These are phyloP conservation scores for Chiua virens DNA, from an alignment of 768 basidiomycete genomes.

Conservation along the genomic window DNA sequence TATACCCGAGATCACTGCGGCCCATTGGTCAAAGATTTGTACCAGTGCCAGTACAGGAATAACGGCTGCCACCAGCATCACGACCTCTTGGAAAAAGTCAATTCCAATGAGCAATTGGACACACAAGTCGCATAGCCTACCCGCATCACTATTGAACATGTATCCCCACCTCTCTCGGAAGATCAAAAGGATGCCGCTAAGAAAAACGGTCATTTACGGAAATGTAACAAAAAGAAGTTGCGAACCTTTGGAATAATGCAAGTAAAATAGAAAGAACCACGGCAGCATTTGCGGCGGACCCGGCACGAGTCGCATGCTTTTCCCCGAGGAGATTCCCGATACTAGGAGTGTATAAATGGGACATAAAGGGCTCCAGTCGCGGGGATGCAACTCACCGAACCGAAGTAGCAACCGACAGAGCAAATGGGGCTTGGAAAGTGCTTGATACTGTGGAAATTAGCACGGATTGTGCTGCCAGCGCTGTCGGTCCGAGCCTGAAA, in stretches of 20 bases:
- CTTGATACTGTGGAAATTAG: slow-evolving; percentile 72
- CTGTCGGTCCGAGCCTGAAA: slow-evolving; percentile 69
- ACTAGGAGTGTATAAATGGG: slow-evolving; percentile 34
- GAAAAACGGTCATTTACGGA: neutral
- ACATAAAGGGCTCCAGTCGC: neutral
- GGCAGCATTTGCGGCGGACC: slow-evolving; percentile 61
- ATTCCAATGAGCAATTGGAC: neutral
- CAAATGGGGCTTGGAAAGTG: slow-evolving; percentile 81
- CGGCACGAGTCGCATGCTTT: slow-evolving; percentile 67
- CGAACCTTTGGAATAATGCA: slow-evolving; percentile 60
- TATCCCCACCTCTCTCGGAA: slow-evolving; percentile 71
- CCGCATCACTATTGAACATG: slow-evolving; percentile 70
- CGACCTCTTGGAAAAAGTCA: slow-evolving; percentile 17
- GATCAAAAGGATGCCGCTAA: slow-evolving; percentile 51
- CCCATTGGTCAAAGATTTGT: slow-evolving; percentile 80
- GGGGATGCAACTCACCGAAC: slow-evolving; percentile 57
- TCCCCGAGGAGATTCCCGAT: slow-evolving; percentile 91
- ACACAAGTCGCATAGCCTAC: slow-evolving; percentile 25
- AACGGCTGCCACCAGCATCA: slow-evolving; percentile 52
- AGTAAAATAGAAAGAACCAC: slow-evolving; percentile 64
- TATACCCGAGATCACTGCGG: slow-evolving; percentile 73
- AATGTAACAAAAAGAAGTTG: neutral
- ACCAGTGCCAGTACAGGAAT: slow-evolving; percentile 76
- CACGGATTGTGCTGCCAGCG: slow-evolving; percentile 87
- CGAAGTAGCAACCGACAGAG: slow-evolving; percentile 78